Evolutionary conservation across 306 rosid genomes (phyloP), one percentile per base, ranked within the genome.

Genomic region (Sindora glabra): DNA sequence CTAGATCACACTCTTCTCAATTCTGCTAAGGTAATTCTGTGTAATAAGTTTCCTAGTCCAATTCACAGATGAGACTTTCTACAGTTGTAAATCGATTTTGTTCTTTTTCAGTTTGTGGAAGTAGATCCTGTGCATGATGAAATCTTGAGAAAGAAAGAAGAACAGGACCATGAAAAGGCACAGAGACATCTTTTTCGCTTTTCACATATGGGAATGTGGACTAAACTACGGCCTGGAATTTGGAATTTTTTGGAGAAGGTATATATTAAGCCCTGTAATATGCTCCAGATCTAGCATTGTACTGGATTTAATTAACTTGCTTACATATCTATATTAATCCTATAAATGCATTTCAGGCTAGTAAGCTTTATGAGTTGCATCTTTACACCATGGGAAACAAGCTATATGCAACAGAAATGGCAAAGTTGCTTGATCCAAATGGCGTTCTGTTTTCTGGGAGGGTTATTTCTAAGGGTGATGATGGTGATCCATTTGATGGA

Each of bases 171-270:
- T 54, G 92, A 86, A 70, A 82, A 78, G 67, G 54, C 79, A n/a
- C 81, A 75, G 2, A 81, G 97, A 65, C 95, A 89, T 63, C 94
- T 94, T 70, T 94, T 86, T 59, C 94, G 97, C 56, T 89, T 94
- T 64, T 80, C 92, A 57, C 99, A 89, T 76, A 78, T 94, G 99
- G 99, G 94, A 82, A 94, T 94, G 99, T 94, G 99, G 99, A 94
- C 99, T 62, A 94, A 94, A 84, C 79, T 94, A 63, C 83, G 99
- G 36, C 99, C 99, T 5, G 99, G 99, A 47, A 72, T 94, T 71
- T 94, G 99, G 99, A 89, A 82, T 46, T 94, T 94, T 78, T 74
- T 94, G 82, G 99, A 94, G 74, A 89, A 86, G 94, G 99, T 94
- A 68, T n/a, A 56, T 42, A 68, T 70, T 34, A 40, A 59, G n/a